These are phyloP conservation scores for Aristolochia californica DNA, from an alignment of 164 flowering plant species.

Conservation along the genomic window DNA sequence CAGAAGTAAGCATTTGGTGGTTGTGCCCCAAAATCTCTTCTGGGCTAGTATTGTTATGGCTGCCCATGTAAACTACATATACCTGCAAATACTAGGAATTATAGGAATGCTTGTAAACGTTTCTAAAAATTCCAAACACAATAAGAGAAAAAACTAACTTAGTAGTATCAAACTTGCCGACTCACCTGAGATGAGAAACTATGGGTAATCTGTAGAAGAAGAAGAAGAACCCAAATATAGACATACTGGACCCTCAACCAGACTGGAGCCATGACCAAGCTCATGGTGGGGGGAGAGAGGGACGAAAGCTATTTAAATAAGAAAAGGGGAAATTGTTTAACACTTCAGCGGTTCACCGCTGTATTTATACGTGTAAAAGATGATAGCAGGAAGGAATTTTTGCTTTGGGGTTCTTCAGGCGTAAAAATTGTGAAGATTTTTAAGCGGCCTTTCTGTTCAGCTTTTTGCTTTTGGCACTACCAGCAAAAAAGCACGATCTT, in stretches of 20 bases:
- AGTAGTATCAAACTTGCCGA: background rate
- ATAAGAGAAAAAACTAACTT: background rate
- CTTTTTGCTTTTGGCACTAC: background rate
- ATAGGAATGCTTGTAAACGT: background rate
- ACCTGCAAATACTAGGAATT: slow-evolving; percentile 24
- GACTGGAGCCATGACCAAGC: slow-evolving; percentile 4
- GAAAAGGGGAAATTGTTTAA: background rate
- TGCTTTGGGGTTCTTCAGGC: background rate
- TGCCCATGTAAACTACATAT: slow-evolving; percentile 75
- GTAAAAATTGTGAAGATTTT: background rate
- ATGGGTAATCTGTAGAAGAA: slow-evolving; percentile 3
- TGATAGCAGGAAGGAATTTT: background rate
- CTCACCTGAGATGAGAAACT: slow-evolving; percentile 13
- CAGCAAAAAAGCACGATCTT: background rate
- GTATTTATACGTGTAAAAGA: background rate
- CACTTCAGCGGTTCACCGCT: background rate
- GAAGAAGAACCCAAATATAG: slow-evolving; percentile 3
- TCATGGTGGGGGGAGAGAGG: background rate
- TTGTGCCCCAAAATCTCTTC: slow-evolving; percentile 36
- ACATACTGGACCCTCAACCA: background rate
- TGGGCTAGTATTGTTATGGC: slow-evolving; percentile 26
- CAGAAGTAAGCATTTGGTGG: slow-evolving; percentile 47
- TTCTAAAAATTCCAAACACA: background rate
- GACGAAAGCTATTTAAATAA: background rate
- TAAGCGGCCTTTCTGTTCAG: background rate